Conservation (phyloP, 768 basidiomycete species). For the Lentinula edodes region DNA sequence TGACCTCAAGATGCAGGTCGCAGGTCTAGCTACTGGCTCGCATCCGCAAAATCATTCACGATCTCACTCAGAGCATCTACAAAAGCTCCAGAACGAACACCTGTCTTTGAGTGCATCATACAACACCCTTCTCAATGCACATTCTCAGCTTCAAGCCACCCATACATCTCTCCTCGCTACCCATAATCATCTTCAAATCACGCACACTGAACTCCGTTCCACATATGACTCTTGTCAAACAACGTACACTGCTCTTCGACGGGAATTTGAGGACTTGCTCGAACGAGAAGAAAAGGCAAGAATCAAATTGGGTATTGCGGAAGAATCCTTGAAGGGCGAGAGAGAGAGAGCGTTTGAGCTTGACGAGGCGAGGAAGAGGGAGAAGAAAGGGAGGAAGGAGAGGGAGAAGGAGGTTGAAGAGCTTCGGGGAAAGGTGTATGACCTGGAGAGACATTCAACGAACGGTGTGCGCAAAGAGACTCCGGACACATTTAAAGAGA, state of each 20-base stretch:
- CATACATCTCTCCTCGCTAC: neutral
- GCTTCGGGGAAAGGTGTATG: neutral
- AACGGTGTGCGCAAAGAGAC: neutral
- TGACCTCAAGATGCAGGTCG: neutral
- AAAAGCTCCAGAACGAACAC: neutral
- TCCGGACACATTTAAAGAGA: no score
- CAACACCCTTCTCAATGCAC: neutral
- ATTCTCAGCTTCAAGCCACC: neutral
- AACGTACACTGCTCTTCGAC: neutral
- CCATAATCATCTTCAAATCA: neutral
- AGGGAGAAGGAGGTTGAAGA: neutral
- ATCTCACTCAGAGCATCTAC: neutral
- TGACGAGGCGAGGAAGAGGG: neutral
- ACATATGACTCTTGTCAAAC: neutral
- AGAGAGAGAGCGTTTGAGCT: neutral
- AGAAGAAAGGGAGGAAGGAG: constrained; percentile 2
- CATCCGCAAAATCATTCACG: neutral
- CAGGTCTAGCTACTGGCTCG: neutral
- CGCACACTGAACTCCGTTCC: no score
- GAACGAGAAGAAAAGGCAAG: neutral
- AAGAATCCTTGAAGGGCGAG: neutral
- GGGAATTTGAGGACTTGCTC: neutral
- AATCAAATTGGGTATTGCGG: neutral
- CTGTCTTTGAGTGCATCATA: neutral
- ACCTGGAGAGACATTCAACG: neutral